Percentiles rank a stretch among this genome's conserved stretches.
Evolutionary conservation across 1,284 basidiomycete species (phyloP).

Genomic region (Puccinia coronata): DNA sequence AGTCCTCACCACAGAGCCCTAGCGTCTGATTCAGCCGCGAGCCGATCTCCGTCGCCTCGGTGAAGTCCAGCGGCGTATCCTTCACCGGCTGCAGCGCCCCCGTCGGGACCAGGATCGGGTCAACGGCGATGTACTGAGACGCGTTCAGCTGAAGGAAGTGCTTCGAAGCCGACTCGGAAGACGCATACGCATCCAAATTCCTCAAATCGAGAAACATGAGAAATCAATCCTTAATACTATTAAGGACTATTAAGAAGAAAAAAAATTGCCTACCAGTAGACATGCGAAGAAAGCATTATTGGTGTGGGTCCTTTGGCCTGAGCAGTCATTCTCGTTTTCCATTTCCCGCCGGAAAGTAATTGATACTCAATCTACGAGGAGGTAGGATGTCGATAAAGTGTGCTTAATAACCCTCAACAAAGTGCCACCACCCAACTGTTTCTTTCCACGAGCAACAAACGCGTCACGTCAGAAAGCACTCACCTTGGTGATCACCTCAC

Average conservation of each 20-base stretch:
- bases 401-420: background rate
- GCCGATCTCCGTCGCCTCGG: conserved; percentile 61
- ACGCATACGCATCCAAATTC: conserved; percentile 66
- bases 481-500: conserved; percentile 28
- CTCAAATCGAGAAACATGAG: conserved; percentile 9
- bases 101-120: conserved; percentile 63
- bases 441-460: background rate
- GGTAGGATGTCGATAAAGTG: background rate
- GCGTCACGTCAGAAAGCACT: background rate
- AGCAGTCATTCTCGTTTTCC: conserved; percentile 63
- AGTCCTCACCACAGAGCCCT: conserved; percentile 52
- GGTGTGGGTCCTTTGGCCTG: conserved; percentile 65
- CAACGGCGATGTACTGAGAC: conserved; percentile 61
- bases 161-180: conserved; percentile 62
- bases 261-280: conserved; percentile 59
- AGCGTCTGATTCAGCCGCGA: conserved; percentile 58
- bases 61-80: conserved; percentile 63
- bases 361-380: conserved; percentile 63
- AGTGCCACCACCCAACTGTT: too few species aligned
- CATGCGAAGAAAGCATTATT: conserved; percentile 63
- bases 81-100: conserved; percentile 60
- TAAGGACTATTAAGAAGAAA: background rate
- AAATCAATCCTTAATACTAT: background rate
- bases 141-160: conserved; percentile 59
- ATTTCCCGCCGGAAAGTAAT: conserved; percentile 62